Evolutionary conservation across 164 flowering plant species (phyloP).

Genomic region (Kalanchoe fedtschenkoi): DNA sequence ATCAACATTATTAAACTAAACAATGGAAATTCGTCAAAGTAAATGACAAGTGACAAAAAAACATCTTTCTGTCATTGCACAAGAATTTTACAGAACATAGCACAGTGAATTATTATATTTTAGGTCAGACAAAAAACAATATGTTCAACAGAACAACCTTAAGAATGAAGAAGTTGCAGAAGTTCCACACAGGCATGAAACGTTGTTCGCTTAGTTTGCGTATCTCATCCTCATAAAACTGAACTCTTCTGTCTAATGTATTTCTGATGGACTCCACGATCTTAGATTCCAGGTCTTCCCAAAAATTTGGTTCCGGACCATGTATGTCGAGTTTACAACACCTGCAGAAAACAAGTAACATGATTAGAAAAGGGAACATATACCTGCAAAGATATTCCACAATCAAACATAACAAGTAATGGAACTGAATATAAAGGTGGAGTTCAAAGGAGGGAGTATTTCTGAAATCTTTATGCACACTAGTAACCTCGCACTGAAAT

Average conservation of each 20-base stretch:
- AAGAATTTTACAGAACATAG: too few species aligned
- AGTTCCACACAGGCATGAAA: conserved; percentile 90
- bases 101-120: too few species aligned
- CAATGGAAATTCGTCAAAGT: not conserved
- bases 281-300: conserved; percentile 92
- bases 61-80: too few species aligned
- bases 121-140: not conserved
- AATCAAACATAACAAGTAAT: too few species aligned
- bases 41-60: not conserved
- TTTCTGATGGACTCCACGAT: conserved; percentile 72
- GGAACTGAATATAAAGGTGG: not conserved
- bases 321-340: conserved; percentile 87
- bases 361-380: not conserved
- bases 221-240: conserved; percentile 96
- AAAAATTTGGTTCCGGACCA: conserved; percentile 72
- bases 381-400: not conserved
- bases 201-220: conserved; percentile 96
- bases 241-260: conserved; percentile 86
- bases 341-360: conserved; percentile 25
- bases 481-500: not conserved
- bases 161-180: conserved; percentile 86
- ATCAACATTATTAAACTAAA: not conserved
- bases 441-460: not conserved
- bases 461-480: not conserved
- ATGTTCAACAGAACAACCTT: conserved; percentile 42